phyloP scores from a whole-genome alignment of 2,329 filamentous ascomycete genomes.

The Hypoxylon sp. region DNA sequence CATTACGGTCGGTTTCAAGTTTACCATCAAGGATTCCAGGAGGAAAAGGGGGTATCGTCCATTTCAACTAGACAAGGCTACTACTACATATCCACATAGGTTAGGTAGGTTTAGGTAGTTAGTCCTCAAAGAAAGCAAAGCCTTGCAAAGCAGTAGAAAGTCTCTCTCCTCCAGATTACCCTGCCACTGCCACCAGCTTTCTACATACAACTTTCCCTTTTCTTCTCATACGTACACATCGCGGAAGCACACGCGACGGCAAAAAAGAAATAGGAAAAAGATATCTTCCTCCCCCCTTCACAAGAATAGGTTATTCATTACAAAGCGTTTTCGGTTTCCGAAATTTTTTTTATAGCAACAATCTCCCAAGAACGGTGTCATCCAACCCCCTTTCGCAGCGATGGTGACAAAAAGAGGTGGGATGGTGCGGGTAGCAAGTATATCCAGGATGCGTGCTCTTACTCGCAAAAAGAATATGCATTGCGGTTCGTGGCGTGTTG shows the following conservation, averaged over 20 bases:
- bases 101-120: neutral
- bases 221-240: constrained; percentile 23
- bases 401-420: neutral
- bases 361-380: constrained; percentile 21
- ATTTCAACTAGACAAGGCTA: constrained; percentile 43
- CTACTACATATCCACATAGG: constrained; percentile 25
- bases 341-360: constrained; percentile 19
- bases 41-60: constrained; percentile 47
- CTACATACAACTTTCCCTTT: constrained; percentile 30
- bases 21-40: neutral
- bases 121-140: constrained; percentile 14
- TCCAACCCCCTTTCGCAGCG: neutral
- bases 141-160: constrained; percentile 2
- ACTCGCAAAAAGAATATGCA: constrained; percentile 5
- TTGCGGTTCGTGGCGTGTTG: neutral
- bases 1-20: neutral
- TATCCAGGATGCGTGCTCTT: constrained; percentile 22
- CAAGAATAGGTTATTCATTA: constrained; percentile 38
- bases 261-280: constrained; percentile 3
- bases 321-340: constrained; percentile 35
- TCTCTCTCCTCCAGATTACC: constrained; percentile 28
- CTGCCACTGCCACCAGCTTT: constrained; percentile 7
- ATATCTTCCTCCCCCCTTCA: constrained; percentile 23
- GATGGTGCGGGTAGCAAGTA: neutral
- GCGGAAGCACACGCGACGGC: constrained; percentile 2